Evolutionary conservation across 2,329 filamentous ascomycete species (phyloP).

Genomic region (Colletotrichum incanum): DNA sequence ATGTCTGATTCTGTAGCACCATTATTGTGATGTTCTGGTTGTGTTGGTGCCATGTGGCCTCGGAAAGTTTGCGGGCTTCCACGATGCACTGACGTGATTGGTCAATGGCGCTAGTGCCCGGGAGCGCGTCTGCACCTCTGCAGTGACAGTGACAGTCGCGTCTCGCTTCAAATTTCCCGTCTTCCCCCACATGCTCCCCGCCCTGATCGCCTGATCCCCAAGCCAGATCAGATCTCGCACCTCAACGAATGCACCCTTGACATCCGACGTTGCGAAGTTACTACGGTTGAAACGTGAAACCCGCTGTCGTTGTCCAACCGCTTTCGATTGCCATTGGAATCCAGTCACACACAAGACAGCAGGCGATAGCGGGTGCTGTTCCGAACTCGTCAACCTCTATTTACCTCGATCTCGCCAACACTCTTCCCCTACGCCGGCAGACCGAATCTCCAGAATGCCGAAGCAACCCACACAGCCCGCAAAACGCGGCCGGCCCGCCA

Average conservation of each 20-base stretch:
- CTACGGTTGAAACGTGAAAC: background rate
- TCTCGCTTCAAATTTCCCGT: slow-evolving; percentile 24
- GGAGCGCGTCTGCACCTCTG: slow-evolving; percentile 10
- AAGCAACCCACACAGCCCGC: slow-evolving; percentile 55
- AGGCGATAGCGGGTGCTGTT: background rate
- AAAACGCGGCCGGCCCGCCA: slow-evolving; percentile 55
- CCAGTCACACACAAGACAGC: too few relatives aligned
- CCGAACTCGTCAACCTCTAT: background rate
- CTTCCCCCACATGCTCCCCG: slow-evolving; percentile 38
- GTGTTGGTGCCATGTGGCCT: background rate
- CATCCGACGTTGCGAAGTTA: slow-evolving; percentile 13
- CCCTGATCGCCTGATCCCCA: slow-evolving; percentile 39
- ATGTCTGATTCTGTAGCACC: background rate
- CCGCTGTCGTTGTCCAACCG: background rate
- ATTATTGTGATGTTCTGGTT: background rate
- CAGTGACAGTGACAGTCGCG: slow-evolving; percentile 28
- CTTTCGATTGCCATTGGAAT: background rate
- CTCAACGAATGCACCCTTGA: slow-evolving; percentile 30
- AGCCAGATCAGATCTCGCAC: slow-evolving; percentile 38
- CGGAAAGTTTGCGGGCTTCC: background rate
- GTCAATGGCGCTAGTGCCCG: slow-evolving; percentile 15
- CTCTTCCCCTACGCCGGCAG: background rate
- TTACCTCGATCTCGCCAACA: background rate
- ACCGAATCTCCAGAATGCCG: slow-evolving; percentile 57
- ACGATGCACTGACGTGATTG: slow-evolving; percentile 21